Evolutionary conservation across 2,329 filamentous ascomycete species (phyloP).

Genomic region (Penicillium sp.): DNA sequence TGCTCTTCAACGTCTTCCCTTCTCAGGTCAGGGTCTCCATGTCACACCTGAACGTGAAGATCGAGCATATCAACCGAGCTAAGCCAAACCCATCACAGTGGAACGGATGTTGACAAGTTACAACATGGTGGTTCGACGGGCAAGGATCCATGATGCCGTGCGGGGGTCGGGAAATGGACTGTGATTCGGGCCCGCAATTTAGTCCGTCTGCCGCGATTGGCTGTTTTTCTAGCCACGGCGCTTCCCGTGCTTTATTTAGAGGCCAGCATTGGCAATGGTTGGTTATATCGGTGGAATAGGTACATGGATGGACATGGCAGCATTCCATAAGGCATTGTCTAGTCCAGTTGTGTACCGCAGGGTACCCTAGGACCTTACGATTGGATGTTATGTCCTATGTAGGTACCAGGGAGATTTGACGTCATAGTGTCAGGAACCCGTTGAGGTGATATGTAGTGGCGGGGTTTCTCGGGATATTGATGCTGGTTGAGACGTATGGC

Average conservation of each 20-base stretch:
- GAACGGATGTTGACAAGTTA: slow-evolving; percentile 1
- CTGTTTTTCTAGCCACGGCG: slow-evolving; percentile 20
- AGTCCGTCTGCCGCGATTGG: neutral
- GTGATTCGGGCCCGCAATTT: slow-evolving; percentile 1
- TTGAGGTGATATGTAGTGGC: too few relatives aligned
- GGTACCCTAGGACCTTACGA: too few relatives aligned
- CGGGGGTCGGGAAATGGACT: neutral
- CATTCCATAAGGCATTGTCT: too few relatives aligned
- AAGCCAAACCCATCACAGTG: neutral
- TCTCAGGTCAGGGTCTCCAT: neutral
- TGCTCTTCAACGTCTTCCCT: neutral
- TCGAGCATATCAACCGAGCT: too few relatives aligned
- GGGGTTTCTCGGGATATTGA: too few relatives aligned
- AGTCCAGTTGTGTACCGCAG: too few relatives aligned
- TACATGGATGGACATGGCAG: too few relatives aligned
- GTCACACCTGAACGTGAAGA: neutral
- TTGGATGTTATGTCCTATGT: too few relatives aligned
- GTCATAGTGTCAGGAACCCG: too few relatives aligned
- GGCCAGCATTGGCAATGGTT: neutral
- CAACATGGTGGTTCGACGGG: slow-evolving; percentile 9
- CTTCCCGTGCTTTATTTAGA: slow-evolving; percentile 22
- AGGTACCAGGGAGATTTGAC: too few relatives aligned
- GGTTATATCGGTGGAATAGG: neutral
- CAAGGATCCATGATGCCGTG: slow-evolving; percentile 30
- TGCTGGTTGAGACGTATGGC: too few relatives aligned